phyloP scores from a whole-genome alignment of 306 rosid genomes.

The Acacia crassicarpa region DNA sequence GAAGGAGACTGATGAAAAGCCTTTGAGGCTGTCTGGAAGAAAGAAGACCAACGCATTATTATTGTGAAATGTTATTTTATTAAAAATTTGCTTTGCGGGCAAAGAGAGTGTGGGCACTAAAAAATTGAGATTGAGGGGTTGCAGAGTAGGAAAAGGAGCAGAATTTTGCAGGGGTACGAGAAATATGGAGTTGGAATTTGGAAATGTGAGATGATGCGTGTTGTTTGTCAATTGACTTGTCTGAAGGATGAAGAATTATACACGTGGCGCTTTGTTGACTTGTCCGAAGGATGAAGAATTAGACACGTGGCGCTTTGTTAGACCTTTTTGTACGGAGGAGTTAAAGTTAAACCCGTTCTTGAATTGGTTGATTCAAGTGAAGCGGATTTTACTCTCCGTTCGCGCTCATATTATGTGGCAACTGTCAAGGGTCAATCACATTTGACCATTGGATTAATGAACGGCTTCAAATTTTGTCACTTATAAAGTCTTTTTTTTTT shows the following conservation, averaged over 20 bases:
- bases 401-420: not conserved
- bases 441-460: no score
- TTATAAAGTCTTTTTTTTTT: not conserved
- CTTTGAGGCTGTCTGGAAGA: constrained; percentile 57
- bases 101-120: not conserved
- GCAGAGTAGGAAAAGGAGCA: constrained; percentile 18
- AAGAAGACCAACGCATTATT: constrained; percentile 48
- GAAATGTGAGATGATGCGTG: constrained; percentile 2
- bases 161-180: not conserved
- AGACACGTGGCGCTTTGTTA: constrained; percentile 13
- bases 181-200: not conserved
- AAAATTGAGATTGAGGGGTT: not conserved
- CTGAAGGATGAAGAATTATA: constrained; percentile 12
- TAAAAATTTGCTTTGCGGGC: not conserved
- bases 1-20: constrained; percentile 59
- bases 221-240: constrained; percentile 12
- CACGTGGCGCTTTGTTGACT: constrained; percentile 14
- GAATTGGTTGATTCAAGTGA: constrained; percentile 6
- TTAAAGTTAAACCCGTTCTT: constrained; percentile 24
- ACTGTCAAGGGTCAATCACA: not conserved
- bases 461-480: not conserved
- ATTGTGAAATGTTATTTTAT: constrained; percentile 13
- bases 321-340: constrained; percentile 24
- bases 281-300: constrained; percentile 8
- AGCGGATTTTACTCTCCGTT: not conserved